Percentiles rank a stretch among this genome's conserved stretches.
phyloP scores from a whole-genome alignment of 805 yeast species.

The Clavispora carvajalis region DNA sequence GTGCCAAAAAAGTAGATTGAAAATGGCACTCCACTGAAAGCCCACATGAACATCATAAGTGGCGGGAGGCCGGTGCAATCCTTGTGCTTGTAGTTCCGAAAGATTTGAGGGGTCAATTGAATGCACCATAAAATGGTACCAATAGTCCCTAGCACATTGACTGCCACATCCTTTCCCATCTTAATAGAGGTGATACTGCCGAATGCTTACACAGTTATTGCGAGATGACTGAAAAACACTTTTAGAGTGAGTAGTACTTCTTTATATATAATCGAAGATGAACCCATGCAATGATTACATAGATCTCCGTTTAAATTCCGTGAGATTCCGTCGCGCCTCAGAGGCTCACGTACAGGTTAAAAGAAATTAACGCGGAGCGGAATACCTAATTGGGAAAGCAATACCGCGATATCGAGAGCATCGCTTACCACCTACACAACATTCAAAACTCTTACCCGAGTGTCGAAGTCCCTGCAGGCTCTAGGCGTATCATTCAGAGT shows the following conservation, averaged over 20 bases:
- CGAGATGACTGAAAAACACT: too few relatives aligned
- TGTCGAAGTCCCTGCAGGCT: too few relatives aligned
- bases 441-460: too few relatives aligned
- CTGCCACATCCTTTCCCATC: slow-evolving; percentile 42
- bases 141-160: slow-evolving; percentile 75
- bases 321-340: neutral
- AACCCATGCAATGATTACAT: too few relatives aligned
- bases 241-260: too few relatives aligned
- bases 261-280: too few relatives aligned
- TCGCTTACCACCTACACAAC: too few relatives aligned
- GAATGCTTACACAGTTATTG: neutral
- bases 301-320: slow-evolving; percentile 1
- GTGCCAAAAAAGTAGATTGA: slow-evolving; percentile 75
- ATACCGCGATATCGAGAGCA: neutral
- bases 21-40: slow-evolving; percentile 69
- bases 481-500: slow-evolving; percentile 5
- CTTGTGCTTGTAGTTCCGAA: slow-evolving; percentile 66
- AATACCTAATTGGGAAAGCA: neutral
- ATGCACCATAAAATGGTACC: slow-evolving; percentile 94
- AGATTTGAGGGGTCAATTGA: slow-evolving; percentile 82
- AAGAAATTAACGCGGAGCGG: neutral
- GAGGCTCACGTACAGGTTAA: neutral
- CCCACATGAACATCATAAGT: slow-evolving; percentile 82
- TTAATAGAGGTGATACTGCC: neutral
- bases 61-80: slow-evolving; percentile 87